phyloP scores from a whole-genome alignment of 2,329 filamentous ascomycete species.

The Cladosporium oxysporum region DNA sequence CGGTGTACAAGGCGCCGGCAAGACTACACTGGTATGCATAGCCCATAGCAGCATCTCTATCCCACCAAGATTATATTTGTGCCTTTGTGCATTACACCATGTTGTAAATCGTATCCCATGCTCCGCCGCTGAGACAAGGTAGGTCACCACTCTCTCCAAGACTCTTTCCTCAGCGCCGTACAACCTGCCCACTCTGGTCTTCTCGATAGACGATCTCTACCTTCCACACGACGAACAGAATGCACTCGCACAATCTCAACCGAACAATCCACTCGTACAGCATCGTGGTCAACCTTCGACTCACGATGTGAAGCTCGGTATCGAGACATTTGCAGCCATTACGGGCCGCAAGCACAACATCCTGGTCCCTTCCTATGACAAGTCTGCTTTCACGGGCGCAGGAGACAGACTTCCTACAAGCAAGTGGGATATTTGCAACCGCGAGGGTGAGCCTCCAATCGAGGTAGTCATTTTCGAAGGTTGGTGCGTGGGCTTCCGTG shows the following conservation, averaged over 20 bases:
- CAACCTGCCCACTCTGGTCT: conserved; percentile 65
- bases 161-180: conserved; percentile 60
- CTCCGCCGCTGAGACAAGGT: conserved; percentile 25
- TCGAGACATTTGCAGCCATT: conserved; percentile 63
- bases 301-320: conserved; percentile 71
- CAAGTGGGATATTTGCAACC: conserved; percentile 63
- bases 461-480: conserved; percentile 81
- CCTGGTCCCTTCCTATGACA: conserved; percentile 77
- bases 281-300: conserved; percentile 82
- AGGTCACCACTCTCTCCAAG: conserved; percentile 57
- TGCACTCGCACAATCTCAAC: conserved; percentile 63
- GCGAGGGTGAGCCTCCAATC: conserved; percentile 47
- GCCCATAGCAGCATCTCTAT: not conserved
- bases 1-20: conserved; percentile 88
- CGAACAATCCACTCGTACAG: conserved; percentile 73
- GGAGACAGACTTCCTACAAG: conserved; percentile 70
- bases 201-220: conserved; percentile 90
- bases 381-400: conserved; percentile 71
- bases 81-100: not conserved
- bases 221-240: conserved; percentile 70
- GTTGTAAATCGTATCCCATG: not conserved
- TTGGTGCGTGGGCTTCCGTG: conserved; percentile 84
- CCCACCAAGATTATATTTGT: not conserved
- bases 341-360: conserved; percentile 52
- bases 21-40: conserved; percentile 73